Conservation (phyloP, 2,329 filamentous ascomycete species). For the Fusarium chlamydosporum region DNA sequence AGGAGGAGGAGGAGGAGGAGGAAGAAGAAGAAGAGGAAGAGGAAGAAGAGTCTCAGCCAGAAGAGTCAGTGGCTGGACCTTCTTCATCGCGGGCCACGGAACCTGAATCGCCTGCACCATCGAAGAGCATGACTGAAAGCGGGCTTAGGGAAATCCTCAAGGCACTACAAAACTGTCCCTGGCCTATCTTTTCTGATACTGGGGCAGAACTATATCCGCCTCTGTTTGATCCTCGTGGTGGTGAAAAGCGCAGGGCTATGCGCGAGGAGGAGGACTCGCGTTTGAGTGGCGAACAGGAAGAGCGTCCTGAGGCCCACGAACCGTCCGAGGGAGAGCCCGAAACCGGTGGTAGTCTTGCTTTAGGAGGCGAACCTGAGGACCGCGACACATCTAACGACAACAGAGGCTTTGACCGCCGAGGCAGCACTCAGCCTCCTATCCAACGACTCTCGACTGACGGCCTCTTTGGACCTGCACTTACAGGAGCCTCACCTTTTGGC, state of each 20-base stretch:
- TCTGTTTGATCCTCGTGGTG: constrained; percentile 85
- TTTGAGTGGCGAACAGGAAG: constrained; percentile 63
- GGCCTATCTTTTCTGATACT: constrained; percentile 46
- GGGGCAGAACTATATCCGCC: constrained; percentile 67
- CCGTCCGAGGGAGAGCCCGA: constrained; percentile 81
- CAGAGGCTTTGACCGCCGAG: constrained; percentile 69
- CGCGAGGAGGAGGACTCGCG: constrained; percentile 77
- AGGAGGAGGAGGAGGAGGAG: constrained; percentile 45
- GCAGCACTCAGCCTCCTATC: constrained; percentile 81
- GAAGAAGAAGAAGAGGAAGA: constrained; percentile 4
- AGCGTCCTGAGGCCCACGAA: constrained; percentile 61
- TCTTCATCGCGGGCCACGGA: constrained; percentile 40
- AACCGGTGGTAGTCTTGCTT: constrained; percentile 84
- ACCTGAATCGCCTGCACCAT: constrained; percentile 28
- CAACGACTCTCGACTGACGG: constrained; percentile 72
- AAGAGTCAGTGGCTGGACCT: constrained; percentile 51
- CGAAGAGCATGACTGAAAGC: constrained; percentile 41
- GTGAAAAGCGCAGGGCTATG: constrained; percentile 83
- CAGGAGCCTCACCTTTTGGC: constrained; percentile 61
- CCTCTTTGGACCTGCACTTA: constrained; percentile 67
- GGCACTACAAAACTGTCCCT: constrained; percentile 56
- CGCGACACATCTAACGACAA: constrained; percentile 69
- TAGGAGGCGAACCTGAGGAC: constrained; percentile 94
- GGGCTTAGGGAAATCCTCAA: constrained; percentile 57
- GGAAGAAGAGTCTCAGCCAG: constrained; percentile 44